phyloP scores from a whole-genome alignment of 1,284 basidiomycete species.

The Jaminaea rosea region DNA sequence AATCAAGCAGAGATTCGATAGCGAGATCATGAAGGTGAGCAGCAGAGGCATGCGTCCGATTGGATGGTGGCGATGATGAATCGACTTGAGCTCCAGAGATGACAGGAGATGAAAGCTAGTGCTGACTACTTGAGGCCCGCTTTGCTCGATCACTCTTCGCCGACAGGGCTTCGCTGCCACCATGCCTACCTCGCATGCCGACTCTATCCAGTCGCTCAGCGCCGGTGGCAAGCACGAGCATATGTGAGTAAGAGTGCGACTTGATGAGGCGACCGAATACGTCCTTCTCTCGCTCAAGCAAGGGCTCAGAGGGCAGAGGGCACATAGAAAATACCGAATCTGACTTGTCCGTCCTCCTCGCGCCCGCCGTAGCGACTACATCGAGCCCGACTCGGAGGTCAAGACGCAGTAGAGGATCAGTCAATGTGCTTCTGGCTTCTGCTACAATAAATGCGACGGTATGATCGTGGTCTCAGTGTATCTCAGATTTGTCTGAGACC shows the following conservation, averaged over 20 bases:
- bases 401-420: conserved; percentile 17
- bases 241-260: conserved; percentile 19
- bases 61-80: too few species aligned
- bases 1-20: conserved; percentile 35
- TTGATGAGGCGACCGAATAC: background rate
- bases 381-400: conserved; percentile 39
- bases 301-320: background rate
- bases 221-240: conserved; percentile 26
- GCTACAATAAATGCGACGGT: too few species aligned
- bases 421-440: too few species aligned
- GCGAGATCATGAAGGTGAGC: conserved; percentile 33
- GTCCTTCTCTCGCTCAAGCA: background rate
- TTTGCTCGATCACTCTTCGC: too few species aligned
- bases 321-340: too few species aligned
- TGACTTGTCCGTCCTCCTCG: background rate
- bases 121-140: too few species aligned
- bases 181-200: conserved; percentile 19
- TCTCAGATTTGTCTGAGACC: too few species aligned
- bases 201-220: conserved; percentile 17
- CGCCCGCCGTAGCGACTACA: conserved; percentile 23
- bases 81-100: too few species aligned
- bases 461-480: too few species aligned
- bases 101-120: too few species aligned
- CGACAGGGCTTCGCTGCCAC: conserved; percentile 35
- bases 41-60: too few species aligned